Base-by-base conservation (phyloP, 257 asterid genomes). In the Solanum neorickii region DNA sequence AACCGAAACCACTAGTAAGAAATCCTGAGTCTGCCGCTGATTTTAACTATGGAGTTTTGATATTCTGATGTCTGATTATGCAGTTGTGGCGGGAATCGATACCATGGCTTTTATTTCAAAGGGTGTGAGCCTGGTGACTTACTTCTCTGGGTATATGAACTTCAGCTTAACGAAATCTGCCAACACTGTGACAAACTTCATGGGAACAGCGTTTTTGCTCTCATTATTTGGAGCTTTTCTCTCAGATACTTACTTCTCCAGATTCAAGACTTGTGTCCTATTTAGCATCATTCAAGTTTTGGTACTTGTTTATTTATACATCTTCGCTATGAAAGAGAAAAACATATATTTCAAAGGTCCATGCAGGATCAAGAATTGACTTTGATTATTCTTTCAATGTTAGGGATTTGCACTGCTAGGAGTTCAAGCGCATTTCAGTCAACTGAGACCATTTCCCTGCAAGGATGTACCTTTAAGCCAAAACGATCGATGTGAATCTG, bases 401-500 rank as follows among this genome's bases (percentile, higher is more conserved):
- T 94, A 94, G 98, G 98, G 98, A 11, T 92, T 56, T 69, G 92
- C 87, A 25, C 80, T 94, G 39, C 92, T 95, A 84, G 92, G 98
- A 56, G 89, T 91, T 31, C 98, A 94, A 94, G 98, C 98, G 85
- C 95, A 93, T 86, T 87, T 90, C 87, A 90, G 89, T 6, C 88
- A 91, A 78, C 93, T 93, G 25, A 92, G 96, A 49, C 98, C 98
- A 3, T 83, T 86, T 15, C 95, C 98, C 23, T 95, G 98, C 95
- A 92, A 91, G 88, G 91, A 90, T 18, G 88, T 88, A 65, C 82
- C 86, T 14, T 86, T 88, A 11, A 89, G 88, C 82, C 82, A 83
- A 23, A 27, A 59, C n/a, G 76, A 69, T 75, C 92, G 87, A 49
- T 94, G 97, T 33, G 89, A 93, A 35, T 37, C 90, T 4, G 91